Evolutionary conservation across 1,139 yeast species (phyloP).

Genomic region (Protomyces gravidus): DNA sequence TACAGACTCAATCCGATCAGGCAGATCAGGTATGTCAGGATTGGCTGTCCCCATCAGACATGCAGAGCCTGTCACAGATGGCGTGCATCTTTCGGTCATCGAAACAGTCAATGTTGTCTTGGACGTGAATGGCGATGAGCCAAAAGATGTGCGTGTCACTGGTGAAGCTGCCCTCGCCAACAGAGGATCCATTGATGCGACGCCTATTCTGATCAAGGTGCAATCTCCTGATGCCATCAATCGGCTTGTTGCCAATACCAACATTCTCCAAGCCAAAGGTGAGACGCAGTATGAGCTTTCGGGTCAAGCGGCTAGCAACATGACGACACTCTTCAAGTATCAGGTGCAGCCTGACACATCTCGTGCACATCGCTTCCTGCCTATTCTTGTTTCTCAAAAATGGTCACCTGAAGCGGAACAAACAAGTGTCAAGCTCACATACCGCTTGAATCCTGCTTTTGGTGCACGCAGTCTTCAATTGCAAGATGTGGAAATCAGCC

Average conservation of each 20-base stretch:
- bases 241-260: conserved; percentile 12
- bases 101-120: conserved; percentile 20
- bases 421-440: conserved; percentile 73
- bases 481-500: conserved; percentile 61
- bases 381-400: conserved; percentile 70
- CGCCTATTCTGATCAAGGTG: conserved; percentile 4
- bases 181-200: not conserved
- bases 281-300: conserved; percentile 1
- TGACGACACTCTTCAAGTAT: conserved; percentile 72
- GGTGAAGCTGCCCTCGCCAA: conserved; percentile 27
- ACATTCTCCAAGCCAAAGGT: not conserved
- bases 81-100: conserved; percentile 19
- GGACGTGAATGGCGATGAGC: conserved; percentile 5
- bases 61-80: conserved; percentile 13
- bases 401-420: conserved; percentile 87
- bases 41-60: conserved; percentile 1
- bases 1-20: conserved; percentile 22
- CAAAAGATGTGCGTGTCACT: conserved; percentile 13
- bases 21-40: conserved; percentile 13
- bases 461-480: conserved; percentile 46
- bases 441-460: conserved; percentile 56
- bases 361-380: conserved; percentile 47
- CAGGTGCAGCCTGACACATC: conserved; percentile 45
- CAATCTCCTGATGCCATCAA: conserved; percentile 25
- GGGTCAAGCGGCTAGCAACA: conserved; percentile 28